These are phyloP conservation scores for Paraphoma sp. DNA, from an alignment of 2,329 filamentous ascomycete genomes.

Conservation along the genomic window DNA sequence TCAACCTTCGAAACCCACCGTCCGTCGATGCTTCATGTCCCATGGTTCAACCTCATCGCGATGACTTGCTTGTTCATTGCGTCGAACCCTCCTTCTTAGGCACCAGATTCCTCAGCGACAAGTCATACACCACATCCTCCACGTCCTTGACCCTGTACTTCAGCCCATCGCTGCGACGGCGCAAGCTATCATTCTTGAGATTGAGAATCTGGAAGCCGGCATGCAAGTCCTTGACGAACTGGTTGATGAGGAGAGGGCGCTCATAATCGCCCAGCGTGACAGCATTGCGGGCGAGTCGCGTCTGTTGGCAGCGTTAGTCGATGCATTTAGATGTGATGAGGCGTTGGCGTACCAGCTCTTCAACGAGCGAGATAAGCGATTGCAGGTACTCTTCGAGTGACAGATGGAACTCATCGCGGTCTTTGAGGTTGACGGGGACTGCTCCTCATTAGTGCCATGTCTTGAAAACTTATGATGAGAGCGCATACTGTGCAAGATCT, in stretches of 20 bases:
- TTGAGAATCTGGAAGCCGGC: conserved; percentile 97
- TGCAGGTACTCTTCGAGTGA: conserved; percentile 97
- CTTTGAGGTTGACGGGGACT: conserved; percentile 93
- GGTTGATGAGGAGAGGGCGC: conserved; percentile 84
- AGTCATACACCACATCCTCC: conserved; percentile 96
- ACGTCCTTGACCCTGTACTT: conserved; percentile 99
- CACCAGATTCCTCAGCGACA: conserved; percentile 84
- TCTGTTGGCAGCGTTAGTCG: conserved; percentile 48
- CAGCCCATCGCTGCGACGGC: conserved; percentile 87
- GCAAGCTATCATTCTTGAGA: conserved; percentile 91
- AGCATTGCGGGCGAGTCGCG: conserved; percentile 89
- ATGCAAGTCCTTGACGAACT: conserved; percentile 93
- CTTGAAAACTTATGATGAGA: not conserved
- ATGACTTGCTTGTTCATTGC: not conserved
- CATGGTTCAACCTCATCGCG: not conserved
- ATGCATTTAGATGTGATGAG: not conserved
- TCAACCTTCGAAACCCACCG: too few relatives aligned
- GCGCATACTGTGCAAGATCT: conserved; percentile 71
- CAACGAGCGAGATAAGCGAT: conserved; percentile 82
- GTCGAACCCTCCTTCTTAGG: conserved; percentile 33
- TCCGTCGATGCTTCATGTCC: not conserved
- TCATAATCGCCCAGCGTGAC: conserved; percentile 90
- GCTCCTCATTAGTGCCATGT: conserved; percentile 16
- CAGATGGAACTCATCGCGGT: conserved; percentile 88
- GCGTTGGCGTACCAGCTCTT: conserved; percentile 71